Evolutionary conservation across 2,329 filamentous ascomycete species (phyloP), one percentile per base, ranked within the genome.

Genomic region (Nothophoma quercina): DNA sequence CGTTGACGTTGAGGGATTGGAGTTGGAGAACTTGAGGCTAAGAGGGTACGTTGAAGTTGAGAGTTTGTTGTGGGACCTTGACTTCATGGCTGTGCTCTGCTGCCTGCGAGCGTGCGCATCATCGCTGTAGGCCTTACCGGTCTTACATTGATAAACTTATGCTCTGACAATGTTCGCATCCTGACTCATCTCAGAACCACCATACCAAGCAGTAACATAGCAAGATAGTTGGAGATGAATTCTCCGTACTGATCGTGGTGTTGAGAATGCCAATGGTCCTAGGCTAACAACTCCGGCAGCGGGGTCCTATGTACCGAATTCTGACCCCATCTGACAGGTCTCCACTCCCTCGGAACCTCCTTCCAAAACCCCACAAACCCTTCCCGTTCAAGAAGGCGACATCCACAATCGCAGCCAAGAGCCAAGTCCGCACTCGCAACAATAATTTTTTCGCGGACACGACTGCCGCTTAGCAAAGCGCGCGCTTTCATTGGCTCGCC

Each of bases 401-500:
- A n/a, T 44, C n/a, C 29, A 44, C 29, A 12, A 10, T 18, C 12
- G 5, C 15, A 42, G 42, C 50, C 36, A 43, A 52, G 43, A 47
- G 50, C 39, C 50, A 48, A 48, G 43, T 42, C 36, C 43, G 42
- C 38, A 41, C 13, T 46, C 42, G 49, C 36, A 42, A 19, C 12
- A 21, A 18, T 9, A 28, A 29, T 28, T 58, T 42, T n/a, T 38
- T 46, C 43, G 19, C 34, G 10, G 19, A 35, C 12, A 9, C 26
- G 22, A 26, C 5, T 33, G 25, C 39, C 41, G 64, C 59, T 67
- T 67, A 62, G 26, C 49, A 64, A 64, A 59, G 19, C 8, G 18
- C n/a, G 6, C 0, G 5, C 12, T 7, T 2, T 58, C 21, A 64
- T 67, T 65, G 58, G 60, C 50, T 56, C 57, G 48, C 36, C 51